These are phyloP conservation scores for Pythium periplocum DNA, from an alignment of 352 stramenopile genomes.

Conservation along the genomic window DNA sequence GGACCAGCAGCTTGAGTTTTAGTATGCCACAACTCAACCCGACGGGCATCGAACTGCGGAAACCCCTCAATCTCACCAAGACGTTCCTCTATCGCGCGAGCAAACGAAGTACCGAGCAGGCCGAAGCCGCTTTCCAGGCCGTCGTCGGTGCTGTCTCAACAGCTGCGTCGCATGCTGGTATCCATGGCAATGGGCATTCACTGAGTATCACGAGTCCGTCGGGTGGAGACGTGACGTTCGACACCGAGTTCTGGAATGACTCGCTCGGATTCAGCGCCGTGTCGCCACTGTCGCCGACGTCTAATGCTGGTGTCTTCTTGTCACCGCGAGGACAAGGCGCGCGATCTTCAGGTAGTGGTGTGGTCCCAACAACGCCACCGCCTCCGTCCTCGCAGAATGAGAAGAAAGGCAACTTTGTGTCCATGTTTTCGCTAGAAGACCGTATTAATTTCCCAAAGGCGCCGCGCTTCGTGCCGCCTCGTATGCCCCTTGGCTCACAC, in stretches of 20 bases:
- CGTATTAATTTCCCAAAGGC: constrained; percentile 48
- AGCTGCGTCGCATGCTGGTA: constrained; percentile 26
- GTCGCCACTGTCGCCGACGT: constrained; percentile 13
- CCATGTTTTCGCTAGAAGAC: constrained; percentile 60
- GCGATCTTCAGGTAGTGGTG: no score
- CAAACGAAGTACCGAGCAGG: constrained; percentile 54
- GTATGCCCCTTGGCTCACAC: constrained; percentile 1
- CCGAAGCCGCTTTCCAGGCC: constrained; percentile 66
- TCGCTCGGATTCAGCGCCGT: constrained; percentile 12
- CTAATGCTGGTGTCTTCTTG: constrained; percentile 3
- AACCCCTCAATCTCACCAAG: constrained; percentile 33
- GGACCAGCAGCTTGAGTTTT: constrained; percentile 8
- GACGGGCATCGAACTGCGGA: constrained; percentile 15
- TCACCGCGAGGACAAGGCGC: not conserved
- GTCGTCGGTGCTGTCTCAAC: constrained; percentile 42
- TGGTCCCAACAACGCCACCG: not conserved
- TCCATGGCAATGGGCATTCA: constrained; percentile 1
- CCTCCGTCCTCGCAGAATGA: constrained; percentile 7
- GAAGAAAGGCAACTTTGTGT: constrained; percentile 28
- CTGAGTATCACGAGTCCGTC: constrained; percentile 10
- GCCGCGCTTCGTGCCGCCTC: constrained; percentile 31
- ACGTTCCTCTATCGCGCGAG: constrained; percentile 70
- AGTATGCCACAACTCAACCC: constrained; percentile 9
- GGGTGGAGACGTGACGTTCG: constrained; percentile 31
- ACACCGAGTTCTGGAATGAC: constrained; percentile 56